Base-by-base conservation (phyloP, 768 basidiomycete species). In the Coprinopsis marcescibilis region DNA sequence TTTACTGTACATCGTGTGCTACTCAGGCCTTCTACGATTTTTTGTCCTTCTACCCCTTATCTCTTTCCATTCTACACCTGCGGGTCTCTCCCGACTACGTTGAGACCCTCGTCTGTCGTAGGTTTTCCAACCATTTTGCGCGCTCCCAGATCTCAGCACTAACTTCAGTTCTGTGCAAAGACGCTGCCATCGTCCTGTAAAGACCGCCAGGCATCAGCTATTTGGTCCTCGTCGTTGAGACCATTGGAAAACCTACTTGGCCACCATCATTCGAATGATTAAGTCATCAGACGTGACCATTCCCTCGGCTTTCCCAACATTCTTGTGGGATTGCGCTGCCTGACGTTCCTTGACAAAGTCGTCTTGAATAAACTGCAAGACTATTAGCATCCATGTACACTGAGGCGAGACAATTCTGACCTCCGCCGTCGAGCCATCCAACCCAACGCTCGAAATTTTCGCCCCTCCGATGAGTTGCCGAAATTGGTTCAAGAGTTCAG, bases 341-440 rank as follows among this genome's bases (percentile, higher is more conserved):
- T 66, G 61, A 25, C 75, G 57, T 54, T 73, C 69, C 11, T 61
- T 60, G 4, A 77, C 84, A 57, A 90, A 91, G 46, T 89, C 85
- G 4, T 82, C 73, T 69, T 89, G 83, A 27, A 91, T 83, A 53
- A 81, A 68, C 88, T 90, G 43, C 6, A 49, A 12, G 8, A 27
- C 5, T 4, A 46, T 35, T 19, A 33, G 27, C 42, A 13, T 43
- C 29, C 34, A 45, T 24, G 24, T 12, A 26, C 17, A 21, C 13
- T 34, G 13, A 26, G 19, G 33, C 47, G 26, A 4, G 17, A 15
- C 26, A 24, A 21, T 13, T 52, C 62, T 27, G 52, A 85, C 88
- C 69, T 81, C 70, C n/a, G 81, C 82, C 3, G 78, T 71, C 11
- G 65, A 60, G 26, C 80, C 75, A 4, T 69, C 64, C 19, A 89